A percentile compares a stretch with the other conserved stretches of the same genome.
phyloP scores from a whole-genome alignment of 768 basidiomycete species.

The Tylopilus intermedius region DNA sequence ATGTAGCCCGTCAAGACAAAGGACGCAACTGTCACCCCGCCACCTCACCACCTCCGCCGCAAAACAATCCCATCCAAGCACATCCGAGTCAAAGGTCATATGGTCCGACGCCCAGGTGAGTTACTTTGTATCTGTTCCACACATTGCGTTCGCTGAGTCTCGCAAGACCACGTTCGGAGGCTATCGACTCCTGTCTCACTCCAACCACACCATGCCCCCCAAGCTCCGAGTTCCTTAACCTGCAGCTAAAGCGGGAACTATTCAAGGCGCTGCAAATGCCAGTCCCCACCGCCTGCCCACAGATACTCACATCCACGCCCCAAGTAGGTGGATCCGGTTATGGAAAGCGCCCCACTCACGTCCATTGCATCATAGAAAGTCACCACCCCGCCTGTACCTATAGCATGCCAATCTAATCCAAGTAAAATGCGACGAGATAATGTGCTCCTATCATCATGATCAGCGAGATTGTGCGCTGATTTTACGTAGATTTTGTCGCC shows the following conservation, averaged over 20 bases:
- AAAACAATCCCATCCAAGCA: neutral
- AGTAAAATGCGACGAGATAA: neutral
- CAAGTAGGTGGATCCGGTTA: conserved; percentile 1
- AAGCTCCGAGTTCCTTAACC: neutral
- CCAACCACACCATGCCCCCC: neutral
- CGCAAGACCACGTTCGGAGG: conserved; percentile 2
- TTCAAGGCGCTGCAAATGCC: neutral
- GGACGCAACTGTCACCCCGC: neutral
- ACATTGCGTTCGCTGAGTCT: neutral
- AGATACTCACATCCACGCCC: neutral
- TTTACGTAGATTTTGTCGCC: conserved; percentile 1
- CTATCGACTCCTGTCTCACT: conserved; percentile 1
- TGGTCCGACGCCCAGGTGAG: conserved; percentile 8
- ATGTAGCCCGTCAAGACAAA: neutral
- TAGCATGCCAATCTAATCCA: neutral
- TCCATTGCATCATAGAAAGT: neutral
- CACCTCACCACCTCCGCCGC: conserved; percentile 4
- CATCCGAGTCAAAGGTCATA: neutral
- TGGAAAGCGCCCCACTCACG: neutral
- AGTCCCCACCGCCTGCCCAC: neutral
- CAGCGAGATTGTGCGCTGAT: neutral
- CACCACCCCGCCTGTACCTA: neutral
- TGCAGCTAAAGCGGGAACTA: conserved; percentile 2
- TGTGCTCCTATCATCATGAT: neutral
- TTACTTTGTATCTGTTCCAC: too few relatives aligned